These are phyloP conservation scores for Clarireedia hainanense DNA, from an alignment of 2,329 filamentous ascomycete genomes.

Conservation along the genomic window DNA sequence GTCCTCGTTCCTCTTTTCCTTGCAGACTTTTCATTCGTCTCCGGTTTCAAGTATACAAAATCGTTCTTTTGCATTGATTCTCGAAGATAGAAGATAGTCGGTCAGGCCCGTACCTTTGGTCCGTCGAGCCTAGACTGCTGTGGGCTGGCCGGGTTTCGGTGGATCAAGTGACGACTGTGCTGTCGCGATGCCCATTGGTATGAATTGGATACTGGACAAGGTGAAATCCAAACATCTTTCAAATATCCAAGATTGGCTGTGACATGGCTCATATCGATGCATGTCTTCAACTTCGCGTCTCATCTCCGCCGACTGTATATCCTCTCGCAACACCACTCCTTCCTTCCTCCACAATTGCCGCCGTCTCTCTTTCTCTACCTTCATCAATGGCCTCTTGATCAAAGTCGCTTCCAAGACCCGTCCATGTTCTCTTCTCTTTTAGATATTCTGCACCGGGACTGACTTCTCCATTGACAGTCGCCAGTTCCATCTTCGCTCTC, in stretches of 20 bases:
- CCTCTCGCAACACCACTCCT: slow-evolving; percentile 81
- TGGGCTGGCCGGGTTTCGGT: not conserved
- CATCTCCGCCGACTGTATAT: slow-evolving; percentile 65
- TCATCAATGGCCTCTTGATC: slow-evolving; percentile 51
- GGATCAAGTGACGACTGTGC: not conserved
- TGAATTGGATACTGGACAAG: too few species aligned
- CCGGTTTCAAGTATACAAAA: not conserved
- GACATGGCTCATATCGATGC: not conserved
- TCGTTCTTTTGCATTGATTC: not conserved
- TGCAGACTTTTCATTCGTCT: not conserved
- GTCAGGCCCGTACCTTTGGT: not conserved
- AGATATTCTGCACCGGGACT: slow-evolving; percentile 89
- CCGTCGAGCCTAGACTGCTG: not conserved
- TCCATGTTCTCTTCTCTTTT: slow-evolving; percentile 78
- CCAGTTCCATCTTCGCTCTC: slow-evolving; percentile 60
- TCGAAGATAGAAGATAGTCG: not conserved
- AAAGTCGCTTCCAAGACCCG: slow-evolving; percentile 84
- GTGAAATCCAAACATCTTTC: too few species aligned
- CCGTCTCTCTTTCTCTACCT: slow-evolving; percentile 26
- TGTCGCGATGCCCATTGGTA: not conserved
- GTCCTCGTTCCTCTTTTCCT: not conserved
- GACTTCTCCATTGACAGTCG: slow-evolving; percentile 74
- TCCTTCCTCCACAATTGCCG: slow-evolving; percentile 75
- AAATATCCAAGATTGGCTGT: too few species aligned
- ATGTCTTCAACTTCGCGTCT: slow-evolving; percentile 18